Evolutionary conservation across 192 early-diverging fungal species (phyloP).

Genomic region (Podila epicladia): DNA sequence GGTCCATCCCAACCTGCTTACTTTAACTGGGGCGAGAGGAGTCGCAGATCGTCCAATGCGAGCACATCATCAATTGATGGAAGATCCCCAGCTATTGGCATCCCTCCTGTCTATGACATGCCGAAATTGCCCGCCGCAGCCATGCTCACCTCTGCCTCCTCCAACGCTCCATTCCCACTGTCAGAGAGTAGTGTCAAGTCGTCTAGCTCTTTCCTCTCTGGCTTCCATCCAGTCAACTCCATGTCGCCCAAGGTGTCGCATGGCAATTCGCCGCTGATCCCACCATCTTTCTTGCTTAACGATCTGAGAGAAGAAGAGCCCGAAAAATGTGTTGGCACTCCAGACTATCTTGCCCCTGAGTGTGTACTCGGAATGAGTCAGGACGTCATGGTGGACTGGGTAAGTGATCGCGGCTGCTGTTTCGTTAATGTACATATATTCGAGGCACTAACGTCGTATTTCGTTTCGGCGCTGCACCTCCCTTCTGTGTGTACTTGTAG

Average conservation of each 20-base stretch:
- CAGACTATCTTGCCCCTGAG: constrained; percentile 90
- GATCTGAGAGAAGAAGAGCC: constrained; percentile 54
- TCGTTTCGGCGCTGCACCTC: neutral
- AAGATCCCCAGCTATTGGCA: constrained; percentile 27
- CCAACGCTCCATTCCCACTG: constrained; percentile 41
- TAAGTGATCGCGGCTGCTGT: constrained; percentile 36
- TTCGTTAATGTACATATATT: constrained; percentile 2
- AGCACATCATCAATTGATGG: constrained; percentile 53
- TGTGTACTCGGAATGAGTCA: constrained; percentile 86
- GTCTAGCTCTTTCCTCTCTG: constrained; percentile 39
- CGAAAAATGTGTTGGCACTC: constrained; percentile 83
- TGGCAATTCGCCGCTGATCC: constrained; percentile 48
- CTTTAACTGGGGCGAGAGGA: constrained; percentile 54
- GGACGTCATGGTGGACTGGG: constrained; percentile 89
- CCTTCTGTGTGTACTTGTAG: constrained; percentile 49
- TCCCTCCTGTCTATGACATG: constrained; percentile 25
- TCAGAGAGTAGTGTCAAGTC: constrained; percentile 50
- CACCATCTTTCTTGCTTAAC: constrained; percentile 55
- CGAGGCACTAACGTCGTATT: constrained; percentile 7
- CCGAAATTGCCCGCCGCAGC: constrained; percentile 43
- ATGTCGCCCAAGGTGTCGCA: constrained; percentile 43
- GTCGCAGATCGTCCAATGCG: constrained; percentile 57
- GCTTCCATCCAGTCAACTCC: constrained; percentile 16
- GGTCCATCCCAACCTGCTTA: constrained; percentile 40
- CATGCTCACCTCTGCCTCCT: constrained; percentile 26